Percentiles rank a stretch among this genome's conserved stretches.
phyloP scores from a whole-genome alignment of 2,329 filamentous ascomycete genomes.

The Nothopassalora personata region DNA sequence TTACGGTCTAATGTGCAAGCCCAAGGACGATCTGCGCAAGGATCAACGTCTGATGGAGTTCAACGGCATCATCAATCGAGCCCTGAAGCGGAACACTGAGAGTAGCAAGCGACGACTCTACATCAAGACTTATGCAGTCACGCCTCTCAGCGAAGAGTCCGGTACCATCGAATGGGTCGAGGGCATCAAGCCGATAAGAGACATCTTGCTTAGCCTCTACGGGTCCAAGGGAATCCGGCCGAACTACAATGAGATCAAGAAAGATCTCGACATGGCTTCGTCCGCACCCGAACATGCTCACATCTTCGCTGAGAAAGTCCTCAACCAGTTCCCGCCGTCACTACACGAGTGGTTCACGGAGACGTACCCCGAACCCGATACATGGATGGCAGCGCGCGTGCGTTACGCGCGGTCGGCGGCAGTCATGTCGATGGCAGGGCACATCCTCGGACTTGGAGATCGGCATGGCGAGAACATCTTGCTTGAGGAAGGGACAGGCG shows the following conservation, averaged over 20 bases:
- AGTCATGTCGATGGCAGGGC: constrained; percentile 99
- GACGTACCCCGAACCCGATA: constrained; percentile 85
- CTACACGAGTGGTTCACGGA: constrained; percentile 94
- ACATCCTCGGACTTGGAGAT: constrained; percentile 87
- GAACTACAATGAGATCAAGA: constrained; percentile 63
- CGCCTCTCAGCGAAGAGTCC: constrained; percentile 93
- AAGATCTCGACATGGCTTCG: constrained; percentile 61
- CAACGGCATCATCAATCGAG: constrained; percentile 95
- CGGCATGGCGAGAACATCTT: constrained; percentile 96
- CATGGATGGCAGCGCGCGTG: constrained; percentile 85
- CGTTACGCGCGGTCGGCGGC: constrained; percentile 90
- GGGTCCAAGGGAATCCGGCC: constrained; percentile 62
- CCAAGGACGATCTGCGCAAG: constrained; percentile 94
- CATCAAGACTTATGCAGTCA: constrained; percentile 95
- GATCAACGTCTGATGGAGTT: constrained; percentile 99
- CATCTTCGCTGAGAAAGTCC: constrained; percentile 64
- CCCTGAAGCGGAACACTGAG: constrained; percentile 84
- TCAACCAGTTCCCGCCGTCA: constrained; percentile 69
- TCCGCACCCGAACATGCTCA: constrained; percentile 55
- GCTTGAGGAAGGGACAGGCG: constrained; percentile 87
- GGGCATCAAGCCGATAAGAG: constrained; percentile 86
- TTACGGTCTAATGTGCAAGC: constrained; percentile 92
- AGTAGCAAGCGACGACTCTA: constrained; percentile 85
- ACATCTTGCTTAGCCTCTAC: constrained; percentile 78
- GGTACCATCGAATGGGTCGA: constrained; percentile 99